A percentile compares a stretch with the other conserved stretches of the same genome.
These are phyloP conservation scores for Thelonectria discophora DNA, from an alignment of 2,329 filamentous ascomycete species.

Conservation along the genomic window DNA sequence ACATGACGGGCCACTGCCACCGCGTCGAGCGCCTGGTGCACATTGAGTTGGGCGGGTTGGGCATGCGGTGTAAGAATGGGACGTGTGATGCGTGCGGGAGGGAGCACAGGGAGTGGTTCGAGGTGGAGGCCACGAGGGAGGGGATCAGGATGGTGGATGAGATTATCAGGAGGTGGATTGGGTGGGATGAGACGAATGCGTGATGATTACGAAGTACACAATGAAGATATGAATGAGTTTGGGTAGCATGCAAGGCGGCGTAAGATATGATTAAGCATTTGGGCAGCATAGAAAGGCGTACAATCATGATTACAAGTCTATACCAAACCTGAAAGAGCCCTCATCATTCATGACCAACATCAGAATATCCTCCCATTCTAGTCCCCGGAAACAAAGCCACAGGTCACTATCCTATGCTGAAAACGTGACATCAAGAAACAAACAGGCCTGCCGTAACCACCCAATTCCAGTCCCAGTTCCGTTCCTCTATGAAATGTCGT, in stretches of 20 bases:
- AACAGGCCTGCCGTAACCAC: not conserved
- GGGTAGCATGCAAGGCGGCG: too few species aligned
- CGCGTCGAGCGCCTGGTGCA: conserved; percentile 92
- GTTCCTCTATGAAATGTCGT: not conserved
- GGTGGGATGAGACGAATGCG: conserved; percentile 73
- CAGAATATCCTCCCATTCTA: not conserved
- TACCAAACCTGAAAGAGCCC: not conserved
- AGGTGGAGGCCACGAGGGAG: conserved; percentile 77
- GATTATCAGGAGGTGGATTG: conserved; percentile 84
- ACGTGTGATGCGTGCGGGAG: conserved; percentile 82
- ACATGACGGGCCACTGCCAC: conserved; percentile 85
- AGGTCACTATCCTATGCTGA: not conserved
- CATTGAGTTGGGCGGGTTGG: conserved; percentile 78
- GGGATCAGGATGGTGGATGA: conserved; percentile 73
- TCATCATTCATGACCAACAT: not conserved
- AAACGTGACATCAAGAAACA: not conserved
- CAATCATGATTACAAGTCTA: not conserved
- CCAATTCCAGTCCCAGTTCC: not conserved
- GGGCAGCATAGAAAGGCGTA: not conserved
- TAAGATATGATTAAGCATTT: too few species aligned
- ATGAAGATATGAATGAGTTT: not conserved
- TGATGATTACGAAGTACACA: not conserved
- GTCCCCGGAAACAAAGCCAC: not conserved
- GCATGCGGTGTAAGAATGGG: conserved; percentile 60
- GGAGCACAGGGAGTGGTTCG: conserved; percentile 95